phyloP scores from a whole-genome alignment of 345 rosid species.

The Aurinia saxatilis region DNA sequence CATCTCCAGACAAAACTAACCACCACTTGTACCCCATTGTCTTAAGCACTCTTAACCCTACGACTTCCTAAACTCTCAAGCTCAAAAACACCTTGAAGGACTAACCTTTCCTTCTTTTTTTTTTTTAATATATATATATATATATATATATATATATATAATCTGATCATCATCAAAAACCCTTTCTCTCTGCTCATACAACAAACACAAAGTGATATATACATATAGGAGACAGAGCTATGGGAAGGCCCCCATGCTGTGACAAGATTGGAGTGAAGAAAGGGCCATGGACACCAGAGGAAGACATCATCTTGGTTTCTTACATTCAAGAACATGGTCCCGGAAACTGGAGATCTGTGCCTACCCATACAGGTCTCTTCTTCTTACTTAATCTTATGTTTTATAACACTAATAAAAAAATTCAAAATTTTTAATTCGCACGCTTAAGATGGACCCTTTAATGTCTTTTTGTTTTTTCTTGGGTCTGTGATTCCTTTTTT shows the following conservation, averaged over 20 bases:
- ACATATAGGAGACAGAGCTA: slow-evolving; percentile 9
- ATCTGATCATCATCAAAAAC: neutral
- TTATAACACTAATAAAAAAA: neutral
- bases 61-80: neutral
- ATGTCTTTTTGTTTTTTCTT: slow-evolving; percentile 13
- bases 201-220: neutral
- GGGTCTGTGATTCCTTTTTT: slow-evolving; percentile 24
- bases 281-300: slow-evolving; percentile 99
- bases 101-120: neutral
- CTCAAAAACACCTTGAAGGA: neutral
- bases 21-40: slow-evolving; percentile 18
- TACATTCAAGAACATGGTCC: slow-evolving; percentile 97
- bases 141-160: neutral
- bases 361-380: slow-evolving; percentile 62
- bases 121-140: neutral
- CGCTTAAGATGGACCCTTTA: slow-evolving; percentile 4
- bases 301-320: slow-evolving; percentile 86
- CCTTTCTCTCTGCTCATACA: slow-evolving; percentile 1
- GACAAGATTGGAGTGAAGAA: slow-evolving; percentile 87
- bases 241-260: slow-evolving; percentile 98
- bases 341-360: slow-evolving; percentile 93
- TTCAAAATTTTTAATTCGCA: neutral
- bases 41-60: slow-evolving; percentile 1
- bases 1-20: slow-evolving; percentile 18
- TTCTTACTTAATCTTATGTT: neutral